Evolutionary conservation across 2,329 filamentous ascomycete genomes (phyloP).

Genomic region (Talaromyces funiculosus): DNA sequence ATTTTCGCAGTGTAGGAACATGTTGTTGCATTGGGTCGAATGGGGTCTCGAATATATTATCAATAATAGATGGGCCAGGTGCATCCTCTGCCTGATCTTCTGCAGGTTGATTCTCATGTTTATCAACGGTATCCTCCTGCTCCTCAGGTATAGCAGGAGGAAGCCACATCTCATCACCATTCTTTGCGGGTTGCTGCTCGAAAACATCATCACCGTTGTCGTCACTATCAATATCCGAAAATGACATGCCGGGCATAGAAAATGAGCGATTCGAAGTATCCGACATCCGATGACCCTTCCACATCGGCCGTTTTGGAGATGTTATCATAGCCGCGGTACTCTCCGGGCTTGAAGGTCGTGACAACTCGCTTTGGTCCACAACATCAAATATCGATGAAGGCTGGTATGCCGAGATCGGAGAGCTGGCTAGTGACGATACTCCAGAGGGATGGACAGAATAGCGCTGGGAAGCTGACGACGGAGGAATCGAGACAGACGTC

Average conservation of each 20-base stretch:
- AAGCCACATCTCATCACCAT: constrained; percentile 18
- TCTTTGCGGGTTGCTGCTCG: not conserved
- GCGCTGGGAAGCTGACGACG: constrained; percentile 21
- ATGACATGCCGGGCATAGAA: constrained; percentile 12
- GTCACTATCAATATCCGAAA: not conserved
- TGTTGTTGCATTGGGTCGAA: constrained; percentile 26
- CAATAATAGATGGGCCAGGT: constrained; percentile 15
- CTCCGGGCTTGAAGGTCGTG: constrained; percentile 73
- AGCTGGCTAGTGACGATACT: constrained; percentile 70
- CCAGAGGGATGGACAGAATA: constrained; percentile 39
- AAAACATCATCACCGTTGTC: constrained; percentile 13
- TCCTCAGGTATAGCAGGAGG: constrained; percentile 37
- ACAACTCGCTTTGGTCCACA: constrained; percentile 59
- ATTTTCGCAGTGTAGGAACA: constrained; percentile 52
- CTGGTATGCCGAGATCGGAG: constrained; percentile 68
- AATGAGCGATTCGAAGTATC: constrained; percentile 48
- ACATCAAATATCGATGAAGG: constrained; percentile 74
- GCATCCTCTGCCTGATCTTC: constrained; percentile 3
- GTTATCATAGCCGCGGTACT: constrained; percentile 55
- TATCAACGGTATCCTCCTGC: constrained; percentile 25
- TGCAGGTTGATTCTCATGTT: constrained; percentile 1
- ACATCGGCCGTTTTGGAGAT: constrained; percentile 60
- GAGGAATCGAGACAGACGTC: constrained; percentile 54
- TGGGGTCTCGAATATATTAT: constrained; percentile 16
- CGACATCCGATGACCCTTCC: constrained; percentile 51